A percentile compares a stretch with the other conserved stretches of the same genome.
These are phyloP conservation scores for Ogataea saltuana DNA, from an alignment of 805 yeast species.

Conservation along the genomic window DNA sequence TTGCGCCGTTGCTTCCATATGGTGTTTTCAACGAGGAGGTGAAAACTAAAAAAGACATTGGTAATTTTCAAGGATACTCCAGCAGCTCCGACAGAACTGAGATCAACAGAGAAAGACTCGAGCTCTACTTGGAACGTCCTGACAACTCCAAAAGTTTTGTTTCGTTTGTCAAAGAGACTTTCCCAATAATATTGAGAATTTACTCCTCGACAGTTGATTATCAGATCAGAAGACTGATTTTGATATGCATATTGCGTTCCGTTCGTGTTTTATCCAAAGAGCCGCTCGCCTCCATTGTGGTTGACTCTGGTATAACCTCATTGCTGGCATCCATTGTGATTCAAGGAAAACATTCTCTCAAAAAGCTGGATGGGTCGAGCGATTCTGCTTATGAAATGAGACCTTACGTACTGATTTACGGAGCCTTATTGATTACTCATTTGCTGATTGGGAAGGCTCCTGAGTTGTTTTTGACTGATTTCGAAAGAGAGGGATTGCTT, in stretches of 20 bases:
- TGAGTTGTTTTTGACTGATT: slow-evolving; percentile 43
- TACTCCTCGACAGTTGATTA: slow-evolving; percentile 74
- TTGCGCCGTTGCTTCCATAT: slow-evolving; percentile 59
- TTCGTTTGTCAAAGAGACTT: slow-evolving; percentile 46
- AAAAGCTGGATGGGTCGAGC: slow-evolving; percentile 13
- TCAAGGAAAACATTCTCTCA: slow-evolving; percentile 44
- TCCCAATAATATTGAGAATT: slow-evolving; percentile 57
- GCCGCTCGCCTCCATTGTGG: slow-evolving; percentile 35
- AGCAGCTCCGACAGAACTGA: slow-evolving; percentile 24
- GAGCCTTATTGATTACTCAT: slow-evolving; percentile 51
- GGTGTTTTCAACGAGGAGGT: slow-evolving; percentile 15
- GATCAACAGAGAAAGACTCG: slow-evolving; percentile 37
- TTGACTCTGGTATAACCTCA: slow-evolving; percentile 42
- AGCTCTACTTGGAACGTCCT: slow-evolving; percentile 30
- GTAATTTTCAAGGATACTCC: slow-evolving; percentile 34
- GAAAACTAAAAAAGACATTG: slow-evolving; percentile 24
- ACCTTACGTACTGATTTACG: slow-evolving; percentile 46
- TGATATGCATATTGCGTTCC: slow-evolving; percentile 55
- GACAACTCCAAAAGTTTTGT: slow-evolving; percentile 21
- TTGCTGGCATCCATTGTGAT: slow-evolving; percentile 61
- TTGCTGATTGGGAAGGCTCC: slow-evolving; percentile 47
- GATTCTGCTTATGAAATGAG: slow-evolving; percentile 25
- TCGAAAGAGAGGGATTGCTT: slow-evolving; percentile 75
- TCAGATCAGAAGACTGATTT: slow-evolving; percentile 56
- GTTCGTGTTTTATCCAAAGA: slow-evolving; percentile 41